Base-by-base conservation (phyloP, 805 yeast genomes). In the Kodamaea neixiangensis region DNA sequence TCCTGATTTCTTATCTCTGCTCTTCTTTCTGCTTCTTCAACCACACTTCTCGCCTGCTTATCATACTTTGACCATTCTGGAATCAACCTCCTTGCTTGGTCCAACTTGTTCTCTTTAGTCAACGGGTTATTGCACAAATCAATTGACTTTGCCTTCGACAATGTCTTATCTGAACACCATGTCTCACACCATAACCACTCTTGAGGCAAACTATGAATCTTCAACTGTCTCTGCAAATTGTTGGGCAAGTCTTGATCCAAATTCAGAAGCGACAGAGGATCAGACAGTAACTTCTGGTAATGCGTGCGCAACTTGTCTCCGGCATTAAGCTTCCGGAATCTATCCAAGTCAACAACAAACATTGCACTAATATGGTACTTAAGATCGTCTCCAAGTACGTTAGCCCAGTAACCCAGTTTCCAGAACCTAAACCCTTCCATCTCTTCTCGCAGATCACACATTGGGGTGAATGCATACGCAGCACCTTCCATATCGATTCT, bases 151-250 rank as follows among this genome's bases (percentile, higher is more conserved):
- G 96, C 96, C 0, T 71, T 69, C 48, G 64, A 64, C 51, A 86
- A 68, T 31, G 81, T 71, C 46, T 78, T 86, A 55, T 84, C 88
- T 25, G 83, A 76, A 65, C 96, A 88, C 96, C 96, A 89, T 0
- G 96, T 89, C 62, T 89, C 96, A 68, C 96, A 90, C 96, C 96
- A 90, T 35, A 89, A 71, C 96, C 96, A 89, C 42, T 88, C 92
- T 57, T 85, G 85, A 2, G 90, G 88, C 41, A 89, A 71, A 7
- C 94, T 85, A 60, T 73, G 79, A 15, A 90, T 90, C 46, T 85
- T 86, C 25, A 93, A 66, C 22, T 68, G 65, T 18, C 73, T 59
- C 66, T 94, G 98, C 58, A 92, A 58, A 62, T 89, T 88, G 67
- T 93, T 94, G n/a, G 97, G 91, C 54, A 93, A 76, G 64, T 94